Percentiles rank a stretch among this genome's conserved stretches.
Evolutionary conservation across 225 moss, liverwort and hornwort species (phyloP).

Genomic region (Straminergon stramineum): DNA sequence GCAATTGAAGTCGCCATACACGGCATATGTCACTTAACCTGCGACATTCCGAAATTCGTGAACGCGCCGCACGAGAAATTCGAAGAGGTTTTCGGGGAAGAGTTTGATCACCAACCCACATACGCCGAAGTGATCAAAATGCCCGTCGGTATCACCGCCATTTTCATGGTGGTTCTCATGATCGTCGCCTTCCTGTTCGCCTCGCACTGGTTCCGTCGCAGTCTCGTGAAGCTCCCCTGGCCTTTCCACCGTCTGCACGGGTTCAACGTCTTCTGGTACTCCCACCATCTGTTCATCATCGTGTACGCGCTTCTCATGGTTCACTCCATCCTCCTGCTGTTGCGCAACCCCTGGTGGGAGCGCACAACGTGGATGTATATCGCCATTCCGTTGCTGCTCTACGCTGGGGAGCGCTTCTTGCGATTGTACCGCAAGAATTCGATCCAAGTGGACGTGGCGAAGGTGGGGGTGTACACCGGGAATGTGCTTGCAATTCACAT

Average conservation of each 20-base stretch:
- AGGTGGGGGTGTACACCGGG: conserved; percentile 61
- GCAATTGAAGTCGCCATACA: conserved; percentile 44
- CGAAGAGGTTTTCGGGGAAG: conserved; percentile 31
- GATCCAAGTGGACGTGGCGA: conserved; percentile 69
- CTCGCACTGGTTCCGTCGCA: conserved; percentile 81
- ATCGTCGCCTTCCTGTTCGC: conserved; percentile 61
- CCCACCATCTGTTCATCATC: conserved; percentile 78
- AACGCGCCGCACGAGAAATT: conserved; percentile 23
- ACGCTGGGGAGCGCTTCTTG: conserved; percentile 63
- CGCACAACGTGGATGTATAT: conserved; percentile 93
- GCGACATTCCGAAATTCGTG: conserved; percentile 67
- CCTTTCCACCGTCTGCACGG: conserved; percentile 83
- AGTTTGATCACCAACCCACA: conserved; percentile 52
- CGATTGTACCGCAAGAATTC: conserved; percentile 66
- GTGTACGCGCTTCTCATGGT: conserved; percentile 79
- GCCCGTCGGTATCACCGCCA: conserved; percentile 58
- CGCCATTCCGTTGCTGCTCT: conserved; percentile 60
- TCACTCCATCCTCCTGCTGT: conserved; percentile 55
- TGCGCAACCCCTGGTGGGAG: conserved; percentile 40
- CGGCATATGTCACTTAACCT: conserved; percentile 43
- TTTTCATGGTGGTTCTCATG: conserved; percentile 72
- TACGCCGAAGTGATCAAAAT: conserved; percentile 44
- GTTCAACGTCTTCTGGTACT: conserved; percentile 98
- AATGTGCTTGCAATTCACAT: conserved; percentile 86
- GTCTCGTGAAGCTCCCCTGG: conserved; percentile 80